These are phyloP conservation scores for Magnusiomyces ingens DNA, from an alignment of 1,139 yeast genomes.

Conservation along the genomic window DNA sequence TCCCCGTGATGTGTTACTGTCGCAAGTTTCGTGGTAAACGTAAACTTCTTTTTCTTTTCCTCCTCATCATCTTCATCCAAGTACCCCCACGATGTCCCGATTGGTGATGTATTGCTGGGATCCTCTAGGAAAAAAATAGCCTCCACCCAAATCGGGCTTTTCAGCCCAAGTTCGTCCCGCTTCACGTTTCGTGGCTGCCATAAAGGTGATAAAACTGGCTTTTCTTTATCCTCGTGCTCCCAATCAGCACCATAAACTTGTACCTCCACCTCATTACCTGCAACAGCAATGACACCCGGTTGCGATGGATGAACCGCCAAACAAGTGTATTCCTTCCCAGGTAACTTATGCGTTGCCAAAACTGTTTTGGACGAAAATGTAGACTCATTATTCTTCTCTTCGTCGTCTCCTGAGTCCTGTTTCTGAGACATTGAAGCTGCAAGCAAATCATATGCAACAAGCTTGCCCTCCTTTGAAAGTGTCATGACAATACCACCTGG, in stretches of 20 bases:
- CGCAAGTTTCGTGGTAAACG: conserved; percentile 36
- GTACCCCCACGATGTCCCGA: conserved; percentile 4
- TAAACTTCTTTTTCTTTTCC: not conserved
- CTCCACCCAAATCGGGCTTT: conserved; percentile 35
- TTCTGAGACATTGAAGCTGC: conserved; percentile 3
- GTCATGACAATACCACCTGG: conserved; percentile 9
- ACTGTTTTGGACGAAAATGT: not conserved
- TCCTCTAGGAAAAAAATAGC: conserved; percentile 28
- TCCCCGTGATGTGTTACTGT: conserved; percentile 69
- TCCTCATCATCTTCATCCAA: conserved; percentile 21
- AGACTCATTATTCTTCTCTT: not conserved
- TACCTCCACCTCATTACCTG: conserved; percentile 44
- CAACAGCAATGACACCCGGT: conserved; percentile 28
- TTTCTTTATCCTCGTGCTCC: conserved; percentile 3
- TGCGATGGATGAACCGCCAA: conserved; percentile 13
- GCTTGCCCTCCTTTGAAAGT: conserved; percentile 22
- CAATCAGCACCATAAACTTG: conserved; percentile 24
- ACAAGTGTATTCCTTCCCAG: conserved; percentile 1
- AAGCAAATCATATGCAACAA: conserved; percentile 23
- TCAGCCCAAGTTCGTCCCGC: conserved; percentile 32
- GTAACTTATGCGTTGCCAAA: not conserved
- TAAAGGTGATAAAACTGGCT: conserved; percentile 12
- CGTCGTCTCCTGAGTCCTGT: not conserved
- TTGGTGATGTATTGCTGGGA: conserved; percentile 1
- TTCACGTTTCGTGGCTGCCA: conserved; percentile 38